A percentile compares a stretch with the other conserved stretches of the same genome.
Evolutionary conservation across 2,329 filamentous ascomycete species (phyloP).

Genomic region (Chalaropsis ovoidea): DNA sequence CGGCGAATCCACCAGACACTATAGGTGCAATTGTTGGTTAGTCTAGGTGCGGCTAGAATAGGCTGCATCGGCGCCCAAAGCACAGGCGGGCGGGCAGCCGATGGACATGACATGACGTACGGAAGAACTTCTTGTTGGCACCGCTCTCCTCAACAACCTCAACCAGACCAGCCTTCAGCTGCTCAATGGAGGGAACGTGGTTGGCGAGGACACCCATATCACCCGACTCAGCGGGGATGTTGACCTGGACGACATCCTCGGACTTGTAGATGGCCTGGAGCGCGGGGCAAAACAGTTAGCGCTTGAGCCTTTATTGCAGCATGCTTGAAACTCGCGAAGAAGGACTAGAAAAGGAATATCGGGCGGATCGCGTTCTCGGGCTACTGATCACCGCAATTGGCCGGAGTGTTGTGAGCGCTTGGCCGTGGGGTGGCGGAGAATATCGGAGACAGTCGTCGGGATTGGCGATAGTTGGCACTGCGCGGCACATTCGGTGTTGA

Average conservation of each 20-base stretch:
- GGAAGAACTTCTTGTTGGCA: conserved; percentile 91
- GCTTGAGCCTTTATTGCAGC: conserved; percentile 20
- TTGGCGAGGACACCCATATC: conserved; percentile 99
- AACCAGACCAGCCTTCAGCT: conserved; percentile 91
- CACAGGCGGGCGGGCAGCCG: not conserved
- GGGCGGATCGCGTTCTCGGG: not conserved
- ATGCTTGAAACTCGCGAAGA: not conserved
- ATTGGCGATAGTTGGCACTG: conserved; percentile 10
- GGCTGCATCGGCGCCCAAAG: not conserved
- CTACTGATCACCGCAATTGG: not conserved
- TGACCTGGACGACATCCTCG: conserved; percentile 79
- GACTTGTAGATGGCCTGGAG: conserved; percentile 59
- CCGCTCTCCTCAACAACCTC: conserved; percentile 92
- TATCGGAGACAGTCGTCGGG: conserved; percentile 6
- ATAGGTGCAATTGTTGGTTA: conserved; percentile 15
- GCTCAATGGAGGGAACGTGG: conserved; percentile 98
- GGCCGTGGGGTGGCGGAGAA: not conserved
- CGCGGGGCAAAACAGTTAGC: conserved; percentile 12
- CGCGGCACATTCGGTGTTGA: conserved; percentile 6
- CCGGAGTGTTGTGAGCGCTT: not conserved
- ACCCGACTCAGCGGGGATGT: conserved; percentile 93
- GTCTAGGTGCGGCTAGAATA: not conserved
- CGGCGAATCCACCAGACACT: conserved; percentile 96
- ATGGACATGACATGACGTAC: conserved; percentile 48
- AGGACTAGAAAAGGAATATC: not conserved